Evolutionary conservation across 768 basidiomycete species (phyloP).

Genomic region (Calocera viscosa): DNA sequence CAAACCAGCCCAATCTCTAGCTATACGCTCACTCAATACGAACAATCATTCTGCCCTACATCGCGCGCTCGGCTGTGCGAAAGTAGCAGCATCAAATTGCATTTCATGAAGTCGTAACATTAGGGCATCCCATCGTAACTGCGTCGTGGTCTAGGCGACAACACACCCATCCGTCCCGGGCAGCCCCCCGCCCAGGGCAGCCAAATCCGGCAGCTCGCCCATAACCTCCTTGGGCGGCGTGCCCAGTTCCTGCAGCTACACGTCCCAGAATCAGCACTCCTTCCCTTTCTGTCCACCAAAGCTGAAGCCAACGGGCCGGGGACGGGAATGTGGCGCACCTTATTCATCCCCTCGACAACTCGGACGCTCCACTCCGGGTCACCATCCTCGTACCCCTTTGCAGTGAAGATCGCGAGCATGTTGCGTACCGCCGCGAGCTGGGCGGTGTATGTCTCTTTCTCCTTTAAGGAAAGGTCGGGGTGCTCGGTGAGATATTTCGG

Average conservation of each 20-base stretch:
- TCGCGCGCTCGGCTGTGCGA: too few relatives aligned
- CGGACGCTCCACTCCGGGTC: not conserved
- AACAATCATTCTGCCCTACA: too few relatives aligned
- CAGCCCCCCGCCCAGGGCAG: not conserved
- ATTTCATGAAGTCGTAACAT: too few relatives aligned
- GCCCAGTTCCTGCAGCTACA: not conserved
- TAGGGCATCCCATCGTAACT: too few relatives aligned
- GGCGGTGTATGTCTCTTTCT: not conserved
- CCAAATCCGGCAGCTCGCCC: not conserved
- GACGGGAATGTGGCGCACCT: not conserved
- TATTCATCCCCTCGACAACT: constrained; percentile 1
- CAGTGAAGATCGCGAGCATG: not conserved
- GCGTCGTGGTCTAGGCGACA: too few relatives aligned
- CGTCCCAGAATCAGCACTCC: too few relatives aligned
- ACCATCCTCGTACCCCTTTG: not conserved
- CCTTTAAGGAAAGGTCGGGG: not conserved
- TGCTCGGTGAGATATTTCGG: not conserved
- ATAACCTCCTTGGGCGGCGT: not conserved
- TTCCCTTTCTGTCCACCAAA: too few relatives aligned
- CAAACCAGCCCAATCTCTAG: too few relatives aligned
- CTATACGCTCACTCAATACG: too few relatives aligned
- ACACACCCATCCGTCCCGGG: not conserved
- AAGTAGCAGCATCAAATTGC: too few relatives aligned
- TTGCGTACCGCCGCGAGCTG: not conserved
- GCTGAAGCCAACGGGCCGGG: not conserved